Evolutionary conservation across 2,329 filamentous ascomycete species (phyloP).

Genomic region (Cryphonectria parasitica): DNA sequence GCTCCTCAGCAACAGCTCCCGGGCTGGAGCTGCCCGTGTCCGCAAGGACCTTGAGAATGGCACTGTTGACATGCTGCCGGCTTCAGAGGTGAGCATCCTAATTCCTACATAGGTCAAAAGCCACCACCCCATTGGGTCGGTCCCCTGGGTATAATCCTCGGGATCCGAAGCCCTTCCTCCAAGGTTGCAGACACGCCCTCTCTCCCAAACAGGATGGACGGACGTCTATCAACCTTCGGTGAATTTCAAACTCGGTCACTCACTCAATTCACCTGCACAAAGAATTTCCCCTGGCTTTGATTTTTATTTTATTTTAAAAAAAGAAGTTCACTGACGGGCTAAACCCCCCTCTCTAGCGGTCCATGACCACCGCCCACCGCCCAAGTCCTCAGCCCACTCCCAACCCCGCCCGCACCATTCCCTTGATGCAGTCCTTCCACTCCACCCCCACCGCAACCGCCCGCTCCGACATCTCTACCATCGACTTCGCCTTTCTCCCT

Average conservation of each 20-base stretch:
- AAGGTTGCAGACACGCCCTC: neutral
- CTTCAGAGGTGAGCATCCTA: slow-evolving; percentile 23
- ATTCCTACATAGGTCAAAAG: neutral
- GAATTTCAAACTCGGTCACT: neutral
- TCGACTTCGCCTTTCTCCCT: slow-evolving; percentile 61
- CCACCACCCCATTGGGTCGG: neutral
- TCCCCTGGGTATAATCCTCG: neutral
- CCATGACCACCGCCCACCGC: slow-evolving; percentile 52
- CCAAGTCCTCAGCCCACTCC: slow-evolving; percentile 38
- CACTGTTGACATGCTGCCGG: slow-evolving; percentile 16
- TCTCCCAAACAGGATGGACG: neutral
- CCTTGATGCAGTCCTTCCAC: slow-evolving; percentile 67
- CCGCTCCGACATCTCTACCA: slow-evolving; percentile 41
- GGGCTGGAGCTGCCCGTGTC: slow-evolving; percentile 45
- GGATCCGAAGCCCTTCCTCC: slow-evolving; percentile 12
- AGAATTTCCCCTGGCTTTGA: neutral
- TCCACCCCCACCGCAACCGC: slow-evolving; percentile 47
- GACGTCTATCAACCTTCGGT: slow-evolving; percentile 7
- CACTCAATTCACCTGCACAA: neutral
- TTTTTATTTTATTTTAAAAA: neutral
- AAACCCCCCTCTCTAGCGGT: slow-evolving; percentile 41
- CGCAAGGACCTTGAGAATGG: slow-evolving; percentile 53
- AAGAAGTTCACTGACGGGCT: slow-evolving; percentile 27
- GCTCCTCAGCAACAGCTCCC: slow-evolving; percentile 42
- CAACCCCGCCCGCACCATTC: slow-evolving; percentile 50